Evolutionary conservation across 176 grass and related monocot species (phyloP).

Genomic region (Dactylis glomerata): DNA sequence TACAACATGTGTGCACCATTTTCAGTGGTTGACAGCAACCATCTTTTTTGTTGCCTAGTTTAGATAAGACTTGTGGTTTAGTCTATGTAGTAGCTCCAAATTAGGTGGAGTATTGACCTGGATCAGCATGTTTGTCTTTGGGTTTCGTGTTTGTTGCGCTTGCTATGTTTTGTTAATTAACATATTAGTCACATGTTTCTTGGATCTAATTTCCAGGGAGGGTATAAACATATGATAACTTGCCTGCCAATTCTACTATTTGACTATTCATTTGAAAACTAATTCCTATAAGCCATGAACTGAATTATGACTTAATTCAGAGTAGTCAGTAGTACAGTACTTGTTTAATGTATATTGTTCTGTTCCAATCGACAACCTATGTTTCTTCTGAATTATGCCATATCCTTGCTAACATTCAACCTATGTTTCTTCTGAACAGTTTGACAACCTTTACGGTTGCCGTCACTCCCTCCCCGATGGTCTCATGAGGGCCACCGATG

Average conservation of each 20-base stretch:
- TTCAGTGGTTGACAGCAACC: not conserved
- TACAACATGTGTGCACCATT: not conserved
- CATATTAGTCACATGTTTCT: not conserved
- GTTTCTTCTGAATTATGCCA: too few species aligned
- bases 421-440: conserved; percentile 38
- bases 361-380: not conserved
- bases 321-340: too few species aligned
- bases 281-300: not conserved
- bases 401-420: not conserved
- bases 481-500: conserved; percentile 94
- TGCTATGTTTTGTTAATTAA: not conserved
- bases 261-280: not conserved
- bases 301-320: not conserved
- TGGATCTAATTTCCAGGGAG: not conserved
- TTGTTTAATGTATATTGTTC: not conserved
- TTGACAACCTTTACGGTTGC: conserved; percentile 94
- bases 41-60: not conserved
- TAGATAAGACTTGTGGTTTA: not conserved
- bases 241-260: not conserved
- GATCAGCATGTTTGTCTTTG: not conserved
- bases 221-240: not conserved
- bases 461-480: conserved; percentile 97
- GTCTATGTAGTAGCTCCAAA: not conserved
- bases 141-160: not conserved
- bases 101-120: not conserved